Evolutionary conservation across 1,139 yeast genomes (phyloP).

Genomic region (Saccharomyces hybrid): DNA sequence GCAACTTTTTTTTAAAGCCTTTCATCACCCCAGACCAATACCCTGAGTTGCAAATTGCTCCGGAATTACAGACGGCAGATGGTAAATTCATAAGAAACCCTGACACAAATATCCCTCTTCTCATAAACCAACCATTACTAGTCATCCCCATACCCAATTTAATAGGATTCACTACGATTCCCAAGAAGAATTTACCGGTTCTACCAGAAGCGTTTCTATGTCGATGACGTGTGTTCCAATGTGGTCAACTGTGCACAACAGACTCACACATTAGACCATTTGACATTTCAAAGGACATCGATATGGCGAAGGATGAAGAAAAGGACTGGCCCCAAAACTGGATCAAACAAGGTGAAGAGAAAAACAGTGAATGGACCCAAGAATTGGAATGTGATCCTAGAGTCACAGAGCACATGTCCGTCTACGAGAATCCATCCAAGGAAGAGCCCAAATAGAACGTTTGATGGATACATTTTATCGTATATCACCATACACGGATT

Average conservation of each 20-base stretch:
- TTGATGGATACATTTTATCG: neutral
- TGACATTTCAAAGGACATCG: conserved; percentile 43
- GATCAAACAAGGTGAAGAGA: conserved; percentile 65
- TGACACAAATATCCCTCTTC: conserved; percentile 43
- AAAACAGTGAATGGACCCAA: conserved; percentile 81
- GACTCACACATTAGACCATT: conserved; percentile 50
- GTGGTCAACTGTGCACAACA: conserved; percentile 52
- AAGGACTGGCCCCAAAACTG: conserved; percentile 84
- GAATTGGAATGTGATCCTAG: conserved; percentile 66
- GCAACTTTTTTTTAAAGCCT: conserved; percentile 47
- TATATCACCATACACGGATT: neutral
- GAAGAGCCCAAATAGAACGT: neutral
- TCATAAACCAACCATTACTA: conserved; percentile 67
- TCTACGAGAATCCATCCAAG: neutral
- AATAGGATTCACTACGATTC: conserved; percentile 71
- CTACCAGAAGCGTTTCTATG: conserved; percentile 63
- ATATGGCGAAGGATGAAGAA: conserved; percentile 63
- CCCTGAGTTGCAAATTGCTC: conserved; percentile 46
- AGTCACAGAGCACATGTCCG: conserved; percentile 30
- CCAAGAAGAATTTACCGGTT: conserved; percentile 74
- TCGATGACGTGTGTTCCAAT: conserved; percentile 60
- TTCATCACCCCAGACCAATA: conserved; percentile 56
- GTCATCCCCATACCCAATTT: conserved; percentile 69
- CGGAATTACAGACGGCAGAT: conserved; percentile 40
- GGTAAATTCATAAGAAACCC: conserved; percentile 29